Base-by-base conservation (phyloP, 768 basidiomycete genomes). In the Lepiota brunneoincarnata region DNA sequence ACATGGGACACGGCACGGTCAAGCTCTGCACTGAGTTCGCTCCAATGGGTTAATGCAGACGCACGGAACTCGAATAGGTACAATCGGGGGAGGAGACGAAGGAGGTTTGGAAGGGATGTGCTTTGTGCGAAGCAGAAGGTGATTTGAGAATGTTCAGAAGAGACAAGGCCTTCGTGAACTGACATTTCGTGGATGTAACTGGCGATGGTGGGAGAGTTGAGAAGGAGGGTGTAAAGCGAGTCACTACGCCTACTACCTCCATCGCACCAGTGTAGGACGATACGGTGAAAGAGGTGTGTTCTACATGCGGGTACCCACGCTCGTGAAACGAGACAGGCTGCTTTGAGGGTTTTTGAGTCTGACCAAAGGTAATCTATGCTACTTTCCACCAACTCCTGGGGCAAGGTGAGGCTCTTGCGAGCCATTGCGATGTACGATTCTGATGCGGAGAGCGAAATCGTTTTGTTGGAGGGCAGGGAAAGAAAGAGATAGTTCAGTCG, bases 181-280 rank as follows among this genome's bases (percentile, higher is more conserved):
- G 52, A 54, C 14, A 54, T 43, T 37, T 54, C 52, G 35, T 38
- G 52, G 36, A 54, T 54, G 44, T 54, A 54, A 24, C 39, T 46
- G 23, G 44, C 21, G 12, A 54, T 39, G 5, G 37, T 26, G 7
- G 52, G 52, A 24, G 24, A 28, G 34, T 28, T 42, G 17, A 37
- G 26, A 18, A 54, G 43, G 44, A 54, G 52, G 15, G 36, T 15
- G 28, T 45, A 21, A 20, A 54, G 52, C 12, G 36, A 46, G 10
- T 46, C 23, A 24, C 44, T 54, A 10, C 52, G 44, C 23, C 52
- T 24, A 14, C 14, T 35, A 18, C 52, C 52, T 17, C 46, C 44
- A 37, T 54, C 52, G 18, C 52, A 54, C 52, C 52, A 54, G n/a
- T 54, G 52, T 14, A 54, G 44, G 24, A 54, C 44, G 44, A 54